Evolutionary conservation across 495 filamentous ascomycete species (phyloP).

Genomic region (Talaromyces proteolyticus): DNA sequence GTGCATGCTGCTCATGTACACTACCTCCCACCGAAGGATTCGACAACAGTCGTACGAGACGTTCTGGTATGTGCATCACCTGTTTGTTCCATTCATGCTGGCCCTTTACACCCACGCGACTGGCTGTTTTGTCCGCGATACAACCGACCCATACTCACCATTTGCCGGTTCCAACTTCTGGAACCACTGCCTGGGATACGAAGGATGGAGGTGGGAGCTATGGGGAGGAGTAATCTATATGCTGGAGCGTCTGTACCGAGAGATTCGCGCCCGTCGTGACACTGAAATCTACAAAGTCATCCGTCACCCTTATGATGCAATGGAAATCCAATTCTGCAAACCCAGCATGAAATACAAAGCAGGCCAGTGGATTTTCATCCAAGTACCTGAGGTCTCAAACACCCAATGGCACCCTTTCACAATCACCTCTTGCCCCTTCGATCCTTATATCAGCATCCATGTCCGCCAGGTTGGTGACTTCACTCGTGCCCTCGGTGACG

Average conservation of each 20-base stretch:
- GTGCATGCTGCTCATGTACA: slow-evolving; percentile 99
- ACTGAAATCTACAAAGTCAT: slow-evolving; percentile 93
- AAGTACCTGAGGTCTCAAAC: slow-evolving; percentile 79
- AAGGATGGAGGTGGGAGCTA: slow-evolving; percentile 97
- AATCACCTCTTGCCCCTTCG: slow-evolving; percentile 96
- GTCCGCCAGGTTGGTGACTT: slow-evolving; percentile 97
- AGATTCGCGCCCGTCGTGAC: slow-evolving; percentile 71
- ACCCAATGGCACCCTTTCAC: slow-evolving; percentile 99
- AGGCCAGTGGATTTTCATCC: slow-evolving; percentile 95
- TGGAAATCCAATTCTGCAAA: slow-evolving; percentile 96
- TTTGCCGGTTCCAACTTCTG: slow-evolving; percentile 80
- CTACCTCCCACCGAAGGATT: slow-evolving; percentile 87
- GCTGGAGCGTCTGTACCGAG: slow-evolving; percentile 83
- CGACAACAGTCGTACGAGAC: slow-evolving; percentile 96
- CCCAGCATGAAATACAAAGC: slow-evolving; percentile 97
- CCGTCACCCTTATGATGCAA: slow-evolving; percentile 94
- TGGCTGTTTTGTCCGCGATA: slow-evolving; percentile 90
- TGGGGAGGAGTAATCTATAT: slow-evolving; percentile 83
- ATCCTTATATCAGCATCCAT: slow-evolving; percentile 89
- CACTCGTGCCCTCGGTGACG: slow-evolving; percentile 79
- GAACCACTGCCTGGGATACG: slow-evolving; percentile 90
- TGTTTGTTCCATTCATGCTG: slow-evolving; percentile 93
- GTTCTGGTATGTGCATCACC: slow-evolving; percentile 98
- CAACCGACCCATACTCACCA: slow-evolving; percentile 63
- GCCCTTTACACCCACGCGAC: slow-evolving; percentile 93